Base-by-base conservation (phyloP, 768 basidiomycete genomes). In the Amanita subjunquillea region DNA sequence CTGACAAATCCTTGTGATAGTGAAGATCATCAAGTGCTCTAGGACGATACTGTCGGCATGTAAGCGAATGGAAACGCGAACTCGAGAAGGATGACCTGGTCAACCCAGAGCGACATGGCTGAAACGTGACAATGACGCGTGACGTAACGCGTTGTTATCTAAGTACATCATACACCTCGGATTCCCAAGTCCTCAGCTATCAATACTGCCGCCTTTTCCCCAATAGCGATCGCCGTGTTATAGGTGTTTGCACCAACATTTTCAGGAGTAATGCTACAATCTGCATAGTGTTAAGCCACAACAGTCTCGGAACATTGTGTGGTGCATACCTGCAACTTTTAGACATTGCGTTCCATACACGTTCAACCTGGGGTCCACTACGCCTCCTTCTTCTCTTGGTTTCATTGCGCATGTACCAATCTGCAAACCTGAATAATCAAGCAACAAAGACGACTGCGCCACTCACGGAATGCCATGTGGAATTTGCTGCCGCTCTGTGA, bases 1-100 rank as follows among this genome's bases (percentile, higher is more conserved):
- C 73, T 17, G 93, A 90, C 30, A 99, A 81, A 39, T 76, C 78
- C 32, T 73, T 65, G 63, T 98, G 95, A 66, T 99, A 97, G 62
- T 93, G 85, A 50, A 99, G 80, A 25, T 85, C 82, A 58, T 88
- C 83, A 15, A 99, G 78, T 1, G 82, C 76, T 55, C 82, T 79
- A 8, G 95, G 95, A 47, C 95, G 85, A 63, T 87, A 89, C 90
- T 95, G 42, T n/a, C 20, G 3, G 37, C 27, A 58, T 20, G 55
- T 60, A 30, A 41, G 25, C 51, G 4, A 17, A 37, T 27, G 13
- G 48, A 15, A 2, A 17, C 20, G 29, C 3, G 27, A 20, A 27
- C 39, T 12, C 44, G 13, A 27, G 6, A 48, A 56, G 50, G 54
- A 58, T 44, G 54, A 79, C 80, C 67, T 75, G 73, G 65, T 84